Evolutionary conservation across 2,329 filamentous ascomycete genomes (phyloP).

Genomic region (Atkinsonella hypoxylon): DNA sequence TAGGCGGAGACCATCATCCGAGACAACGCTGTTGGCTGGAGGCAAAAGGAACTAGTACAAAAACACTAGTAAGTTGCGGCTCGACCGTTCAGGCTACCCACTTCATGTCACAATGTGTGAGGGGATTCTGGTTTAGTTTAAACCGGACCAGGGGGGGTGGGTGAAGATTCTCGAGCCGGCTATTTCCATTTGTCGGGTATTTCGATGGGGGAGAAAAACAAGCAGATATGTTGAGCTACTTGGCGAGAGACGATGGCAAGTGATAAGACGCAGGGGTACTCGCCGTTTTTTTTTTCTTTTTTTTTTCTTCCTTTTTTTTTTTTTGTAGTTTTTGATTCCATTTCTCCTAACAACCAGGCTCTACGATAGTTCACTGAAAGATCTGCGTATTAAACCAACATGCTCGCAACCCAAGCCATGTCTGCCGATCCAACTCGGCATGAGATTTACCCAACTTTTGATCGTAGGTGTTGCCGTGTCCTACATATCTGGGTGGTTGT

Average conservation of each 20-base stretch:
- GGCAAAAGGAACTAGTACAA: neutral
- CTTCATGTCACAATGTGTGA: neutral
- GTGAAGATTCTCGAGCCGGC: neutral
- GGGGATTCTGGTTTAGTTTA: neutral
- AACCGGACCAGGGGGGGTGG: no score
- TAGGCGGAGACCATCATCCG: neutral
- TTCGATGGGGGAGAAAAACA: no score
- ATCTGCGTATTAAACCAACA: neutral
- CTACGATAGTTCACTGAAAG: no score
- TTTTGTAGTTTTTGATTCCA: no score
- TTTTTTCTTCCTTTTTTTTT: no score
- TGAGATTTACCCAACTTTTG: neutral
- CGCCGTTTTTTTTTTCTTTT: no score
- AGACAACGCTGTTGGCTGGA: neutral
- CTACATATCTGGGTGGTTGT: neutral
- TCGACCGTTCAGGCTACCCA: neutral
- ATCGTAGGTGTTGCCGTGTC: neutral
- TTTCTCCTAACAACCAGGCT: no score
- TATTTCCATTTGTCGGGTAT: neutral
- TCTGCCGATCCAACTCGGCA: conserved; percentile 1
- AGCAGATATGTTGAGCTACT: no score
- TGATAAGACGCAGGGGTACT: no score
- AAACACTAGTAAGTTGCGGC: neutral
- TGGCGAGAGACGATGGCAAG: no score
- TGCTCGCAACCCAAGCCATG: conserved; percentile 4